phyloP scores from a whole-genome alignment of 768 basidiomycete genomes.

The Trametes cubensis region DNA sequence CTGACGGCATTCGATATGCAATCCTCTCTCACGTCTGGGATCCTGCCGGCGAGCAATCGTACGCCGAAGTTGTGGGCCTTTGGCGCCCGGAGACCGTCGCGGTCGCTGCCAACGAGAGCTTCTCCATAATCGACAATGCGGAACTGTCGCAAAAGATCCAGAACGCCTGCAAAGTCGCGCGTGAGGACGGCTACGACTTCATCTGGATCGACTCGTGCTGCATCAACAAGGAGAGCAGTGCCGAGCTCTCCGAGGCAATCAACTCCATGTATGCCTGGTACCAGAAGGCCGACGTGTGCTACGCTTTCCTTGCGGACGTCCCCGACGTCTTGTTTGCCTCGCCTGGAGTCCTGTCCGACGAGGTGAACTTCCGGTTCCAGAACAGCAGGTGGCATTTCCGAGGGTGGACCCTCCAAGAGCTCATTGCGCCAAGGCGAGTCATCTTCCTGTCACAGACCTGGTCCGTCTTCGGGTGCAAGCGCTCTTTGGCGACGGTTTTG shows the following conservation, averaged over 20 bases:
- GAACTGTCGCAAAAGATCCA: background rate
- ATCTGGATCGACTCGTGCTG: too few relatives aligned
- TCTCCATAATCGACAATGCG: too few relatives aligned
- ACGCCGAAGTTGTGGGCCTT: too few relatives aligned
- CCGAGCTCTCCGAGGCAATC: conserved; percentile 2
- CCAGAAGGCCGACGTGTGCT: background rate
- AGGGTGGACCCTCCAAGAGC: conserved; percentile 11
- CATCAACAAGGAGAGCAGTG: too few relatives aligned
- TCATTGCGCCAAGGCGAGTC: background rate
- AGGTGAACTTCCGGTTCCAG: background rate
- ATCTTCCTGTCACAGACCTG: background rate
- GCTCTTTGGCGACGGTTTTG: background rate
- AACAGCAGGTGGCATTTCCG: conserved; percentile 1
- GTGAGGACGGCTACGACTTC: background rate
- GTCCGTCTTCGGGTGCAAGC: background rate
- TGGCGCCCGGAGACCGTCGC: too few relatives aligned
- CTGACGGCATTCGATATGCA: background rate
- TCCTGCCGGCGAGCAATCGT: too few relatives aligned
- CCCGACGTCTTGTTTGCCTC: background rate
- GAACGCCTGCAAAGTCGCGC: background rate
- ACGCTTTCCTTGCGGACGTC: conserved; percentile 6
- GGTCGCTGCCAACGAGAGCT: too few relatives aligned
- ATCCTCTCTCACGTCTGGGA: conserved; percentile 13
- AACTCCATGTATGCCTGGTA: conserved; percentile 9
- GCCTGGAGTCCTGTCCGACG: background rate